Base-by-base conservation (phyloP, 1,284 basidiomycete species). In the Dichomitus squalens region DNA sequence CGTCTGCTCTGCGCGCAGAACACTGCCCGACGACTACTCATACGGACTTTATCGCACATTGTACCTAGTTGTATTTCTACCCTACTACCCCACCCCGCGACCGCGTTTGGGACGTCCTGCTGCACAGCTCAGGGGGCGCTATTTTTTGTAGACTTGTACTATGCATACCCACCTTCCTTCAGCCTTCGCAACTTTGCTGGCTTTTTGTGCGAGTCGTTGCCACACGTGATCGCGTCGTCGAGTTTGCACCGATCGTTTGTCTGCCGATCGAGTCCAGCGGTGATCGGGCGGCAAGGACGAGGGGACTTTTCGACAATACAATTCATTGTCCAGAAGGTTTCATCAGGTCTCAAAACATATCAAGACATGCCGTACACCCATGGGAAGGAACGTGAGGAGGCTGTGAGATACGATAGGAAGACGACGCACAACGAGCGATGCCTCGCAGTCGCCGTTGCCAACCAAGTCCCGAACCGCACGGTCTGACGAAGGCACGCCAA, bases 61-160 rank as follows among this genome's bases (percentile, higher is more conserved):
- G 58, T 62, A 66, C 51, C 53, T 52, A 54, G 41, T 40, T 63
- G 61, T 60, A 62, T 59, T 52, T 55, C 33, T 53, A 53, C 48
- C 52, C 9, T 44, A 34, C 43, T 40, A 52, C 60, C 46, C 29
- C 11, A n/a, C n/a, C n/a, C 47, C 34, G 56, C 46, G 31, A 7
- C 7, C 49, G 49, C 35, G 23, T 50, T 58, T 53, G 36, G 44
- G 55, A 52, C 41, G 60, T 49, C 48, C 46, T 51, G 50, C 57
- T 52, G 57, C 51, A 40, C 29, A 46, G 53, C 49, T 55, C 57
- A 54, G 36, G 40, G 55, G 49, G 33, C 53, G 29, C 27, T 44
- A 9, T 35, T 14, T 53, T 29, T 55, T 38, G 49, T 48, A 44
- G 48, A 46, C 55, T 57, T 59, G 60, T 62, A 59, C 49, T 49